Percentiles rank a stretch among this genome's conserved stretches.
phyloP scores from a whole-genome alignment of 345 rosid genomes.

The Eucalyptus regnans region DNA sequence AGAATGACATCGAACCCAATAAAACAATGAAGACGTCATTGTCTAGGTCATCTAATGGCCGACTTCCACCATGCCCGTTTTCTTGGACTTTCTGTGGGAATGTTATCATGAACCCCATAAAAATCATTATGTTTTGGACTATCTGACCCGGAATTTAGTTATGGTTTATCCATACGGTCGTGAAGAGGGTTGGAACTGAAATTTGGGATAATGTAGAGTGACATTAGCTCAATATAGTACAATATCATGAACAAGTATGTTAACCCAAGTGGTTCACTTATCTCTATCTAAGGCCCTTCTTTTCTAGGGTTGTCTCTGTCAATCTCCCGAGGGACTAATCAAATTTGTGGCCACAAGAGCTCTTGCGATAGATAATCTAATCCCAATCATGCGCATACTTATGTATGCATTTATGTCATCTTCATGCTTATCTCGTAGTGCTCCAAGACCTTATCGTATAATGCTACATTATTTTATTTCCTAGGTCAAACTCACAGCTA shows the following conservation, averaged over 20 bases:
- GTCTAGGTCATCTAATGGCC: not conserved
- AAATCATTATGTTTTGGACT: not conserved
- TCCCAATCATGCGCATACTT: not conserved
- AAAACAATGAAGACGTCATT: not conserved
- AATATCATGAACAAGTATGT: not conserved
- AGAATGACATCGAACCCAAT: not conserved
- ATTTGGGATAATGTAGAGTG: not conserved
- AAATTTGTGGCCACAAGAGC: not conserved
- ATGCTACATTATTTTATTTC: not conserved
- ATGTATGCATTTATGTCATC: not conserved
- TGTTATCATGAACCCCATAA: not conserved
- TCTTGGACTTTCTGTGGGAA: not conserved
- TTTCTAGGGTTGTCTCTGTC: not conserved
- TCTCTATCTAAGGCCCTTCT: not conserved
- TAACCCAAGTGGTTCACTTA: not conserved
- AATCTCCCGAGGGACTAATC: not conserved
- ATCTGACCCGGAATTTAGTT: not conserved
- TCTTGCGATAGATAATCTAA: not conserved
- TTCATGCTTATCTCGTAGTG: not conserved
- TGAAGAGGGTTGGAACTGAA: not conserved
- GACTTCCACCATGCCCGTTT: not conserved
- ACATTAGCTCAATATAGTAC: not conserved
- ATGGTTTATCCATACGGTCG: not conserved
- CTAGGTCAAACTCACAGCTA: not conserved
- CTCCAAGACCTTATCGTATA: not conserved